Base-by-base conservation (phyloP, 176 grass and related monocot species). In the Triticum timopheevii region DNA sequence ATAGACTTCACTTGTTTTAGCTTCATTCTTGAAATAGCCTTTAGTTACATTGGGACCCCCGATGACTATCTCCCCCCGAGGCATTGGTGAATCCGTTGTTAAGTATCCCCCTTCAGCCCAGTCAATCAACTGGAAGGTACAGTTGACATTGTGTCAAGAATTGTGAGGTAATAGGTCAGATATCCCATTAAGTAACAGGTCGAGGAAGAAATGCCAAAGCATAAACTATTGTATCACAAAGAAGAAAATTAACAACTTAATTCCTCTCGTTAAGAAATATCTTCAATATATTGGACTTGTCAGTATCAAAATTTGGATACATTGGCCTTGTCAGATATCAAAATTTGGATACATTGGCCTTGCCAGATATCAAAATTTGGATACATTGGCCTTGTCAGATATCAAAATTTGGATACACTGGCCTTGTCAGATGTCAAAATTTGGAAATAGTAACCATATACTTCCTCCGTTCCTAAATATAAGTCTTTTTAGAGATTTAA, bases 1-100 rank as follows among this genome's bases (percentile, higher is more conserved):
- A 85, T 98, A 98, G 13, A 92, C 88, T 87, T 98, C 97, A 39
- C 85, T 90, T 77, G 97, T 96, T 91, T 98, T 98, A n/a, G 93
- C 89, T 69, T 94, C 92, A 85, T 91, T 98, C 69, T 93, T 96
- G 85, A 96, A 98, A 79, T 98, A 98, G 8, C 97, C 97, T 76
- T 88, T 86, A 62, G 97, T 98, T 77, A 98, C 73, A 93, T 91
- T 96, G 28, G 97, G 94, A 87, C 97, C 97, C 8, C 97, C 97
- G 85, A 96, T 96, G 72, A 94, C 86, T 83, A 98, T 93, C 85
- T 98, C 96, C 40, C 96, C 96, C 56, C 96, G 89, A 81, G 94
- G 94, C 93, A 96, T 96, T 72, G 97, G 94, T 72, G 74, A 86
- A 92, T 98, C 94, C 66, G 87, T 83, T 69, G 85, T 89, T 56